These are phyloP conservation scores for Botryotinia globosa DNA, from an alignment of 2,329 filamentous ascomycete genomes.

Conservation along the genomic window DNA sequence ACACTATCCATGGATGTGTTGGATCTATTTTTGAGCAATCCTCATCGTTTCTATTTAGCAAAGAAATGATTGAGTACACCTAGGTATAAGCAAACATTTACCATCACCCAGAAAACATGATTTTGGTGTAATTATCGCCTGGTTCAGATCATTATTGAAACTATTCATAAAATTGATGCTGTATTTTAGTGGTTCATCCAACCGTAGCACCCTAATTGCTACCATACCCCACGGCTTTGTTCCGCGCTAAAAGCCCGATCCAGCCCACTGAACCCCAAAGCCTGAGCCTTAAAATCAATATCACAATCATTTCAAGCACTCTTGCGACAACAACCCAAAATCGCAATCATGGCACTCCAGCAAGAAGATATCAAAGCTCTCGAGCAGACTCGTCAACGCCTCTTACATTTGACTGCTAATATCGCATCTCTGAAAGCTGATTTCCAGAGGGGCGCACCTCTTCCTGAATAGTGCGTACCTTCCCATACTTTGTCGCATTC, in stretches of 20 bases:
- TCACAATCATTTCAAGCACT: not conserved
- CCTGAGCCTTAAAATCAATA: not conserved
- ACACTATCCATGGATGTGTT: not conserved
- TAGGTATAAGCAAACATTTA: not conserved
- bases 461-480: constrained; percentile 61
- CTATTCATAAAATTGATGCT: not conserved
- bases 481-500: not conserved
- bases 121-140: no score
- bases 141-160: not conserved
- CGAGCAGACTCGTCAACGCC: constrained; percentile 66
- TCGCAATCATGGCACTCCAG: constrained; percentile 31
- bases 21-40: not conserved
- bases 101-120: not conserved
- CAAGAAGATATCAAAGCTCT: constrained; percentile 63
- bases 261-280: not conserved
- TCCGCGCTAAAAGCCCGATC: not conserved
- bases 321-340: constrained; percentile 3
- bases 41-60: not conserved
- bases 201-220: not conserved
- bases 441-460: constrained; percentile 59
- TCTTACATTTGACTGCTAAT: constrained; percentile 66
- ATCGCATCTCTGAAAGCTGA: constrained; percentile 62
- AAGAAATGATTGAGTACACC: no score
- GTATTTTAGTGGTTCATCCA: not conserved
- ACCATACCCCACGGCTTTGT: not conserved